Percentiles rank a stretch among this genome's conserved stretches.
Evolutionary conservation across 78 protist genomes (phyloP).

Genomic region (Speleostelium caveatum): DNA sequence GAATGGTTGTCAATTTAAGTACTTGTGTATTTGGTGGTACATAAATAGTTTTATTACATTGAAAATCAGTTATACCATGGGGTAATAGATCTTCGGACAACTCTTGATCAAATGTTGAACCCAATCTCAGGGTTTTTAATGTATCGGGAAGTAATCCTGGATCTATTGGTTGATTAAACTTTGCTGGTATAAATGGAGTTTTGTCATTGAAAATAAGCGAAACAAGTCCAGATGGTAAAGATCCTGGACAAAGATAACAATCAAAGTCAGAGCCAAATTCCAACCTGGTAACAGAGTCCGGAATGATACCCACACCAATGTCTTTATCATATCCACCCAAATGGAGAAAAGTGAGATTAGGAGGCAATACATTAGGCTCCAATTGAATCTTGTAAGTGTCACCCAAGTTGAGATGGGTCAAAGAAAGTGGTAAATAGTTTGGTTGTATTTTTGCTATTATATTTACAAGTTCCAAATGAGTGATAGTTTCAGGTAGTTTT

Average conservation of each 20-base stretch:
- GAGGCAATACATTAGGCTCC: background rate
- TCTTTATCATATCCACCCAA: background rate
- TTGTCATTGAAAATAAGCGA: background rate
- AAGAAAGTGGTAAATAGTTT: background rate
- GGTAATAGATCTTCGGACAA: background rate
- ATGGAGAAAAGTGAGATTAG: background rate
- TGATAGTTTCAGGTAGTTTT: background rate
- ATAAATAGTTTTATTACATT: background rate
- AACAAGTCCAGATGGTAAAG: background rate
- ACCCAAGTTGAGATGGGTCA: background rate
- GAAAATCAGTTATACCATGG: background rate
- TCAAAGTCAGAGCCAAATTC: background rate
- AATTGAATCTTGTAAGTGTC: background rate
- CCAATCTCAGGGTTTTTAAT: background rate
- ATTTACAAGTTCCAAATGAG: background rate
- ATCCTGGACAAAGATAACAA: background rate
- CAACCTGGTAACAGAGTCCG: background rate
- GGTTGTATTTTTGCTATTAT: background rate
- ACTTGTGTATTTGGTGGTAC: background rate
- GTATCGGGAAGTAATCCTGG: background rate
- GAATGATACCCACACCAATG: background rate
- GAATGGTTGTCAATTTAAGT: background rate
- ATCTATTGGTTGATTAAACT: background rate
- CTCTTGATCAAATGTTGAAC: background rate
- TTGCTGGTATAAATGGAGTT: background rate